A percentile compares a stretch with the other conserved stretches of the same genome.
phyloP scores from a whole-genome alignment of 2,329 filamentous ascomycete genomes.

The Tolypocladium endophyticum region DNA sequence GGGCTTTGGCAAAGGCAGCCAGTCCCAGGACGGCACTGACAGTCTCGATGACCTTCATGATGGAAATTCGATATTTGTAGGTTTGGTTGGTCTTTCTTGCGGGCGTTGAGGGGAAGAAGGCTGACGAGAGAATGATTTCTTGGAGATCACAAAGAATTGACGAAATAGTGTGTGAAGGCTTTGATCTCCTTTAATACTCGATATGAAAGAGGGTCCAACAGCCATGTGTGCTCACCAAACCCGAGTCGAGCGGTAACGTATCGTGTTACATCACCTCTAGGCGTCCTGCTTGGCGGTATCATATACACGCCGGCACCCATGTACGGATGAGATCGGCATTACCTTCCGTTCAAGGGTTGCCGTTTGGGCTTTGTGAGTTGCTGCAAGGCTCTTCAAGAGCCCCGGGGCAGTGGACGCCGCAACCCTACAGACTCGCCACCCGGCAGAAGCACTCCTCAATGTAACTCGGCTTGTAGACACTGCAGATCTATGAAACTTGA shows the following conservation, averaged over 20 bases:
- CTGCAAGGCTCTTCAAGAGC: background rate
- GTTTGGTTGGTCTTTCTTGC: fast-evolving
- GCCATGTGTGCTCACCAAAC: background rate
- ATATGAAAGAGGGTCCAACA: background rate
- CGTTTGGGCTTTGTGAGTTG: background rate
- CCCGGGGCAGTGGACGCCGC: background rate
- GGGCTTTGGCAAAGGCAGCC: slow-evolving; percentile 33
- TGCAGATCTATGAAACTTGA: background rate
- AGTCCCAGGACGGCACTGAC: slow-evolving; percentile 25
- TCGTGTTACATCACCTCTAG: background rate
- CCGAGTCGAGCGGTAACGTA: background rate
- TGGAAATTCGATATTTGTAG: background rate
- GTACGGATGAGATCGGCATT: background rate
- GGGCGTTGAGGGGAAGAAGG: background rate
- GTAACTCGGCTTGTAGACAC: background rate
- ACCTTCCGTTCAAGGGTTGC: background rate
- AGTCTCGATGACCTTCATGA: background rate
- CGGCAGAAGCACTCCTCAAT: background rate
- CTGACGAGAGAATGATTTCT: background rate
- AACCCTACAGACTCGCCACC: background rate
- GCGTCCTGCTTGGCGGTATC: background rate
- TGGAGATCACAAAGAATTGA: too few relatives aligned
- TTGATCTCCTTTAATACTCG: background rate
- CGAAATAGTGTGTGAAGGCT: background rate
- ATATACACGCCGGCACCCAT: background rate